These are phyloP conservation scores for Tricholoma hemisulphureum DNA, from an alignment of 768 basidiomycete genomes.

Conservation along the genomic window DNA sequence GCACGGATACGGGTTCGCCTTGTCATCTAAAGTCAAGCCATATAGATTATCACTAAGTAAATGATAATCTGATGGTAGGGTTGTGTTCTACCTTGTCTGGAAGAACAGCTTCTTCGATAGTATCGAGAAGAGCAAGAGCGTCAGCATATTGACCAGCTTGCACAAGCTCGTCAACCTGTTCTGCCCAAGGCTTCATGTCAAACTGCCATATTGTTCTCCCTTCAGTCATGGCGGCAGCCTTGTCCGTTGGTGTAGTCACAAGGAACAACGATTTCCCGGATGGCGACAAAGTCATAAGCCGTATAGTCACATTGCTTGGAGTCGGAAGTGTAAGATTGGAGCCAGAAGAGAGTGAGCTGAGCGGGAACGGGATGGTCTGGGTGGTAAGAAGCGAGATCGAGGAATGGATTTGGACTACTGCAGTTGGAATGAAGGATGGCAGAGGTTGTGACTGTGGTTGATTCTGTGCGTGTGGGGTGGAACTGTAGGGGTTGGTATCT, in stretches of 20 bases:
- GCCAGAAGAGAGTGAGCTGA: slow-evolving; percentile 34
- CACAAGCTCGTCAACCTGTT: slow-evolving; percentile 85
- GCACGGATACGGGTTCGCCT: slow-evolving; percentile 60
- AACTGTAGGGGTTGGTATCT: slow-evolving; percentile 18
- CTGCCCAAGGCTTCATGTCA: slow-evolving; percentile 67
- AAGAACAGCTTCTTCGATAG: slow-evolving; percentile 55
- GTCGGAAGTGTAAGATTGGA: slow-evolving; percentile 27
- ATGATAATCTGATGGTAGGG: slow-evolving; percentile 6
- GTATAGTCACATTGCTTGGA: slow-evolving; percentile 48
- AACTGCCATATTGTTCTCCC: slow-evolving; percentile 82
- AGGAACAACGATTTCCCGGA: slow-evolving; percentile 56
- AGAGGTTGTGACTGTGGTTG: slow-evolving; percentile 10
- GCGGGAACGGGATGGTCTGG: slow-evolving; percentile 67
- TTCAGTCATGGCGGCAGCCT: slow-evolving; percentile 57
- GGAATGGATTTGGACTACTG: slow-evolving; percentile 69
- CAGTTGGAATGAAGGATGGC: slow-evolving; percentile 47
- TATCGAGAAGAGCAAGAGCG: slow-evolving; percentile 76
- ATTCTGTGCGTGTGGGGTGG: slow-evolving; percentile 20
- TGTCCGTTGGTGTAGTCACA: slow-evolving; percentile 74
- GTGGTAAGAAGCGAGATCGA: slow-evolving; percentile 60
- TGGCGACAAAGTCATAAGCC: slow-evolving; percentile 61
- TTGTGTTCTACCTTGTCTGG: slow-evolving; percentile 57
- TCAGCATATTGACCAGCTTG: slow-evolving; percentile 65
- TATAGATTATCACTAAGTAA: neutral
- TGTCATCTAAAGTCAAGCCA: slow-evolving; percentile 42